Evolutionary conservation across 2,329 filamentous ascomycete genomes (phyloP).

Genomic region (Colletotrichum simmondsii): DNA sequence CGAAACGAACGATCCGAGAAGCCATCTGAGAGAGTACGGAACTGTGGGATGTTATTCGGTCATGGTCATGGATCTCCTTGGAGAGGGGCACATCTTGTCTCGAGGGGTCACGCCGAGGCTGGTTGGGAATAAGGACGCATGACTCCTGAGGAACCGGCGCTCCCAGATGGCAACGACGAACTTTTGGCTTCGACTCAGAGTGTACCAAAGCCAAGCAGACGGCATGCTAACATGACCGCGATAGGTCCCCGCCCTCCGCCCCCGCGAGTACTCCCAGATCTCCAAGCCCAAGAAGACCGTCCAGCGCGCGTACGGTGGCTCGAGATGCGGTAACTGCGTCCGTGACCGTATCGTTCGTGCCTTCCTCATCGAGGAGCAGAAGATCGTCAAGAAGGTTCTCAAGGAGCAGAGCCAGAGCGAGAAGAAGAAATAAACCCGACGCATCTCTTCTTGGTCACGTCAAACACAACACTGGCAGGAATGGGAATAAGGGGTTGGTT

Average conservation of each 20-base stretch:
- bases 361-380: constrained; percentile 99
- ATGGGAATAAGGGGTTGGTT: constrained; percentile 50
- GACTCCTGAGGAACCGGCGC: neutral
- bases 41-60: neutral
- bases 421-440: constrained; percentile 73
- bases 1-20: constrained; percentile 15
- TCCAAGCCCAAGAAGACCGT: constrained; percentile 99
- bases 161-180: constrained; percentile 19
- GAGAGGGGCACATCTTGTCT: neutral
- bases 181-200: neutral
- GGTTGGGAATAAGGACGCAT: neutral
- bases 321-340: constrained; percentile 98
- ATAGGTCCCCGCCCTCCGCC: constrained; percentile 94
- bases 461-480: constrained; percentile 35
- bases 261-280: constrained; percentile 96
- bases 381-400: constrained; percentile 99
- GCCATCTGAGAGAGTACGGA: constrained; percentile 19
- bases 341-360: constrained; percentile 97
- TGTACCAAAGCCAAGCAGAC: neutral
- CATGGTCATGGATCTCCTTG: neutral
- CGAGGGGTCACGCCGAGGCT: neutral
- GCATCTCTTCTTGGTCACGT: constrained; percentile 36
- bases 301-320: constrained; percentile 97
- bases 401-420: constrained; percentile 91
- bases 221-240: constrained; percentile 12